These are phyloP conservation scores for Nothophoma quercina DNA, from an alignment of 2,329 filamentous ascomycete genomes.

Conservation along the genomic window DNA sequence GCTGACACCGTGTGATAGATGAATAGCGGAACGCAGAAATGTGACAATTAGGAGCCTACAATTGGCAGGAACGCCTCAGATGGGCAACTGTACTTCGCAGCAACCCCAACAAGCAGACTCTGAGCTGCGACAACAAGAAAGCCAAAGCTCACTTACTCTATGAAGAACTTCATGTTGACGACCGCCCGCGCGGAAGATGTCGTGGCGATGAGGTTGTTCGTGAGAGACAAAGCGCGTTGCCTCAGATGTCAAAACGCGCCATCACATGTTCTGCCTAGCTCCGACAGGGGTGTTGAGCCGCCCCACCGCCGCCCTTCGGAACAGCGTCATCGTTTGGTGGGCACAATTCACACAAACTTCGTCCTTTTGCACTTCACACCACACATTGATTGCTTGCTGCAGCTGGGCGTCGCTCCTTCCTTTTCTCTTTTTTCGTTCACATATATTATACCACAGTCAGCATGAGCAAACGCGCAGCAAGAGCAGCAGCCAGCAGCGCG, in stretches of 20 bases:
- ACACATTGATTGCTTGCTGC: background rate
- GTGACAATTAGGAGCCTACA: background rate
- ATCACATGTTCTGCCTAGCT: constrained; percentile 18
- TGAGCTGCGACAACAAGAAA: background rate
- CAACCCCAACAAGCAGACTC: background rate
- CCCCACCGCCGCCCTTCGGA: constrained; percentile 11
- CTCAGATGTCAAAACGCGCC: constrained; percentile 11
- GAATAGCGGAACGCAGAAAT: no score
- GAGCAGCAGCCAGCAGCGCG: constrained; percentile 69
- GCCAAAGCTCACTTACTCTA: constrained; percentile 63
- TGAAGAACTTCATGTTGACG: constrained; percentile 74
- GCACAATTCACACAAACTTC: constrained; percentile 12
- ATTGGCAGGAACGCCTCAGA: background rate
- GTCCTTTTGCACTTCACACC: background rate
- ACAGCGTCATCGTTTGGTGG: constrained; percentile 15
- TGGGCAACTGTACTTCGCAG: background rate
- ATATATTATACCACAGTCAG: constrained; percentile 17
- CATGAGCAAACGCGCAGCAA: constrained; percentile 69
- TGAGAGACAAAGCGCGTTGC: constrained; percentile 21
- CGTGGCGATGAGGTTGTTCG: constrained; percentile 27
- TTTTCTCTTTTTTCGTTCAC: constrained; percentile 9
- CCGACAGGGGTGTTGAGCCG: background rate
- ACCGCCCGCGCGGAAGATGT: constrained; percentile 29
- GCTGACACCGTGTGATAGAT: no score
- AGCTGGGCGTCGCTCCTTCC: constrained; percentile 11